phyloP scores from a whole-genome alignment of 345 rosid species.

The Lagerstroemia speciosa region DNA sequence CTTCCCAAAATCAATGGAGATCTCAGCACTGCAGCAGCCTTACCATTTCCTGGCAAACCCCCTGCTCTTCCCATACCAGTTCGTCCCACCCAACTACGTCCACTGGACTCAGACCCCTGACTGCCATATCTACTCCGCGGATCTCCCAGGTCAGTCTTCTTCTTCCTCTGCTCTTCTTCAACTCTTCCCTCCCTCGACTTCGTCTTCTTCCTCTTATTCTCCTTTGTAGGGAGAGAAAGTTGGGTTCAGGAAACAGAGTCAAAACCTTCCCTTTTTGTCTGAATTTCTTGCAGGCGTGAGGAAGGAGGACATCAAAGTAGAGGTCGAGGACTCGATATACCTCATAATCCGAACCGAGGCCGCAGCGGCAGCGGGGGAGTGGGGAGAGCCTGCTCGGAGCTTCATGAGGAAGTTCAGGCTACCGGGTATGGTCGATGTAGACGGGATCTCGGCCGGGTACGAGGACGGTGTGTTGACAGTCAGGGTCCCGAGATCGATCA shows the following conservation, averaged over 20 bases:
- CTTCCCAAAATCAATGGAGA: conserved; percentile 40
- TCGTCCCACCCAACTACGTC: conserved; percentile 40
- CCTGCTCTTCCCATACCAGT: conserved; percentile 18
- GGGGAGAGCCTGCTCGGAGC: conserved; percentile 29
- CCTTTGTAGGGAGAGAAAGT: not conserved
- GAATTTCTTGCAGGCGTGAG: conserved; percentile 41
- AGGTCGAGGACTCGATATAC: conserved; percentile 63
- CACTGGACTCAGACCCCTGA: conserved; percentile 63
- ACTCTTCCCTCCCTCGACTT: not conserved
- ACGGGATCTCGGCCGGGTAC: conserved; percentile 52
- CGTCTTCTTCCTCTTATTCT: not conserved
- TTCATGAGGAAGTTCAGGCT: conserved; percentile 65
- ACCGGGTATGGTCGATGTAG: conserved; percentile 39
- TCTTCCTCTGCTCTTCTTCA: not conserved
- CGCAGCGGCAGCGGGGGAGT: conserved; percentile 27
- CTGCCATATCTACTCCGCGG: conserved; percentile 60
- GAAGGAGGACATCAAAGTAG: conserved; percentile 68
- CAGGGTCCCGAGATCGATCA: conserved; percentile 39
- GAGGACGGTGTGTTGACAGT: conserved; percentile 69
- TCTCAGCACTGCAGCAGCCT: conserved; percentile 23
- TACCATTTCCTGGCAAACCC: conserved; percentile 26
- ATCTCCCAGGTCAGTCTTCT: conserved; percentile 46
- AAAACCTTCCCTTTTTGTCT: not conserved
- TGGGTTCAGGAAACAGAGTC: not conserved
- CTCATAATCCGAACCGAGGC: conserved; percentile 54